These are phyloP conservation scores for Termitomyces sp. DNA, from an alignment of 768 basidiomycete genomes.

Conservation along the genomic window DNA sequence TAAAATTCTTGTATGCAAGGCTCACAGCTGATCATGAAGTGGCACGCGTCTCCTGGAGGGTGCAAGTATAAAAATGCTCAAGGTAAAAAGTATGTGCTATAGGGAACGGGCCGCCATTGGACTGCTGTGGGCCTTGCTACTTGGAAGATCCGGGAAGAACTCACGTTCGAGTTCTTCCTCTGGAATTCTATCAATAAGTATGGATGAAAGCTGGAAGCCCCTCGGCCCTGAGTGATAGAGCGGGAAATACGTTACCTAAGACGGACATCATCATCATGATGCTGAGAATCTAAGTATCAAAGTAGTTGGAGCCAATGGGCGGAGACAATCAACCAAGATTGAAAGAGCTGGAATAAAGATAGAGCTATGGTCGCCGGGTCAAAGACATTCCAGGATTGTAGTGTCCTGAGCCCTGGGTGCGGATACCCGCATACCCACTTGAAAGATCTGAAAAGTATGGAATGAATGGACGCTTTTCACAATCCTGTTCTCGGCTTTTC, in stretches of 20 bases:
- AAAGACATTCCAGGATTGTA: constrained; percentile 58
- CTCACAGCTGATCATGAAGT: constrained; percentile 61
- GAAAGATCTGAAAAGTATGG: constrained; percentile 44
- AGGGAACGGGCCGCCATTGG: neutral
- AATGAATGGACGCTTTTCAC: neutral
- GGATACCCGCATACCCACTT: constrained; percentile 64
- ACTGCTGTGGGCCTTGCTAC: too few species aligned
- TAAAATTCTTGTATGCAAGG: neutral
- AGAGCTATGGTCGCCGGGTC: constrained; percentile 29
- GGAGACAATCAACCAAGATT: neutral
- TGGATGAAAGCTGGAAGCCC: constrained; percentile 20
- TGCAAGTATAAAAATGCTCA: neutral
- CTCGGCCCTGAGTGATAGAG: constrained; percentile 57
- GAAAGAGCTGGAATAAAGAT: too few species aligned
- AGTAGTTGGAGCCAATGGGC: neutral
- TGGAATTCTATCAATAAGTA: neutral
- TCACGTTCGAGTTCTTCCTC: constrained; percentile 55
- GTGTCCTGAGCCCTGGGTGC: constrained; percentile 32
- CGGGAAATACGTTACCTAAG: constrained; percentile 55
- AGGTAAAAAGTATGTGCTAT: neutral
- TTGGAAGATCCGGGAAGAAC: constrained; percentile 50
- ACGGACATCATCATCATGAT: constrained; percentile 55
- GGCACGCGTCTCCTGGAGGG: constrained; percentile 69
- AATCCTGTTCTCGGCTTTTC: neutral
- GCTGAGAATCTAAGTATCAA: constrained; percentile 52